Evolutionary conservation across 257 asterid species (phyloP).

Genomic region (Ballota nigra): DNA sequence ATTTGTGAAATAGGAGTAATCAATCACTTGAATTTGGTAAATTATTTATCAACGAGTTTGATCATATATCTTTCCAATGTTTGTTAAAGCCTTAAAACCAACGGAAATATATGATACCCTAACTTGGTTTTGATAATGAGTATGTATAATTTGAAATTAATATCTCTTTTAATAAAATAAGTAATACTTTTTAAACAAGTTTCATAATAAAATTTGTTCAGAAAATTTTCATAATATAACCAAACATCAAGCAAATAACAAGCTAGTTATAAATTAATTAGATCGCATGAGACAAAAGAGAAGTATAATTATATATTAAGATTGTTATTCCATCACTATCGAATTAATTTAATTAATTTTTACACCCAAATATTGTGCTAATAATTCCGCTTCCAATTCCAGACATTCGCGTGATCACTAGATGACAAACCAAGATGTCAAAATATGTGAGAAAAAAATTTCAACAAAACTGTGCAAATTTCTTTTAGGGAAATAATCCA

Average conservation of each 20-base stretch:
- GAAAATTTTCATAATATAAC: too few relatives aligned
- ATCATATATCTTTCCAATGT: neutral
- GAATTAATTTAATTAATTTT: neutral
- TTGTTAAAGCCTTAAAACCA: neutral
- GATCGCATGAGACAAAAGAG: neutral
- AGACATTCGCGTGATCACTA: conserved; percentile 11
- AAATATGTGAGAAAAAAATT: neutral
- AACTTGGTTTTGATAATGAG: neutral
- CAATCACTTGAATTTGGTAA: neutral
- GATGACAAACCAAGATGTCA: conserved; percentile 21
- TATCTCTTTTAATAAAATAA: too few relatives aligned
- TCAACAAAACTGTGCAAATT: conserved; percentile 13
- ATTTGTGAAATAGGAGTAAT: too few relatives aligned
- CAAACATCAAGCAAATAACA: neutral
- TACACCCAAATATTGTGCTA: neutral
- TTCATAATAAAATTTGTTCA: too few relatives aligned
- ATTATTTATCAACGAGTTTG: neutral
- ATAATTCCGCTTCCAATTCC: conserved; percentile 26
- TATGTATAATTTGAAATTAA: too few relatives aligned
- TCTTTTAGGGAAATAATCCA: neutral
- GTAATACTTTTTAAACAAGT: too few relatives aligned
- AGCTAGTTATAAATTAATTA: neutral
- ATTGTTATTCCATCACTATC: conserved; percentile 15
- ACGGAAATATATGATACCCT: neutral
- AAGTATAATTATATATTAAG: neutral